A percentile compares a stretch with the other conserved stretches of the same genome.
phyloP scores from a whole-genome alignment of 768 basidiomycete species.

The Tulasnella calospora region DNA sequence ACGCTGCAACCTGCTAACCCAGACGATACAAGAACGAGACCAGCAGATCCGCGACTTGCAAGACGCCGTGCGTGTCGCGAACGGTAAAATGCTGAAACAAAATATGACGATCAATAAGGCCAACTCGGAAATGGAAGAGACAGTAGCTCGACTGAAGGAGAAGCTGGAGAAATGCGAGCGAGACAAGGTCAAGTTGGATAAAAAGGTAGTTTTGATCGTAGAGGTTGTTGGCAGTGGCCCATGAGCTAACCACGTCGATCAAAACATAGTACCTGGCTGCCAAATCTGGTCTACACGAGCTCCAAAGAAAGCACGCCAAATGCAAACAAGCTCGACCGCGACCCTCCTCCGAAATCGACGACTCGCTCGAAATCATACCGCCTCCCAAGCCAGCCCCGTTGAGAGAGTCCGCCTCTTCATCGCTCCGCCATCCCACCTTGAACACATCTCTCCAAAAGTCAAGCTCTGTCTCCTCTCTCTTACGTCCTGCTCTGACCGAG shows the following conservation, averaged over 20 bases:
- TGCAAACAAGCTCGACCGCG: background rate
- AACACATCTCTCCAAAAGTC: background rate
- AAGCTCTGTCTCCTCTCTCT: background rate
- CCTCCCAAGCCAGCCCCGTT: background rate
- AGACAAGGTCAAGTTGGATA: background rate
- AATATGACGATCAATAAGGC: background rate
- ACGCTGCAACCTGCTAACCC: background rate
- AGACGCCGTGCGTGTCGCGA: background rate
- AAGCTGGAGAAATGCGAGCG: background rate
- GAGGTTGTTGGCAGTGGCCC: no score
- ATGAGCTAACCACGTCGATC: background rate
- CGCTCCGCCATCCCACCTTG: background rate
- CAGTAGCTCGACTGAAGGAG: background rate
- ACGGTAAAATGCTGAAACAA: background rate
- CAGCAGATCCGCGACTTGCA: background rate
- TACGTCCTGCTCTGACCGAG: background rate
- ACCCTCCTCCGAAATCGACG: background rate
- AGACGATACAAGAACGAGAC: background rate
- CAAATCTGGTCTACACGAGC: background rate
- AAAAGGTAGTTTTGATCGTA: background rate
- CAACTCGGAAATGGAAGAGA: background rate
- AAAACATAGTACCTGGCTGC: background rate
- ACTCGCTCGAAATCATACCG: background rate
- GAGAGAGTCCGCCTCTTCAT: background rate
- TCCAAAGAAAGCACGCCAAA: background rate